phyloP scores from a whole-genome alignment of 805 yeast species.

The Spathaspora sp. region DNA sequence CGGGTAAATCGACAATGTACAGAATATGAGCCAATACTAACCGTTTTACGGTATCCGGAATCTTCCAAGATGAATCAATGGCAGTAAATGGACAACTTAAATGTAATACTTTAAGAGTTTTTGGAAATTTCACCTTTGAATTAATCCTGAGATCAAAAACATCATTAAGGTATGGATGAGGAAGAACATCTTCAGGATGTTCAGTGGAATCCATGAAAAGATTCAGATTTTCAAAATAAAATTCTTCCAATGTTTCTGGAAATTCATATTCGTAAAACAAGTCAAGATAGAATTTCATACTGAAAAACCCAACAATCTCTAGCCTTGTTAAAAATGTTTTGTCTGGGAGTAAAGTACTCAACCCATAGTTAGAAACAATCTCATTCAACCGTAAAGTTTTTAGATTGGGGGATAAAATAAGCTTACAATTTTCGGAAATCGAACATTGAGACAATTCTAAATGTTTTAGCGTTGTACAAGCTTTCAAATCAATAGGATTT shows the following conservation, averaged over 20 bases:
- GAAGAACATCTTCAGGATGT: background rate
- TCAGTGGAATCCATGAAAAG: background rate
- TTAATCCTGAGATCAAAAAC: background rate
- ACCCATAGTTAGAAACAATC: background rate
- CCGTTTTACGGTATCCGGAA: background rate
- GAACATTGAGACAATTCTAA: background rate
- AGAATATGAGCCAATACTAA: background rate
- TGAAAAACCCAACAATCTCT: background rate
- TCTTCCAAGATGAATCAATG: constrained; percentile 1
- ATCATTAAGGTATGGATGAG: background rate
- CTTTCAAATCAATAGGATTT: background rate
- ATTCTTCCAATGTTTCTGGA: background rate
- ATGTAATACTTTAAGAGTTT: background rate
- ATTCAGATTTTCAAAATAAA: background rate
- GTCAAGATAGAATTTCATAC: background rate
- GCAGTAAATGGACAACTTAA: constrained; percentile 1
- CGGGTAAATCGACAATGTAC: background rate
- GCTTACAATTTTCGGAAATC: background rate
- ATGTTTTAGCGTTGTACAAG: background rate
- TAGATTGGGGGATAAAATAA: background rate
- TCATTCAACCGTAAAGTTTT: background rate
- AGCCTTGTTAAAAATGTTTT: background rate
- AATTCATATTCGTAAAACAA: background rate
- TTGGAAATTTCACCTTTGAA: background rate
- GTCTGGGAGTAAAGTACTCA: background rate